phyloP scores from a whole-genome alignment of 345 rosid species.

The Eucalyptus decipiens region DNA sequence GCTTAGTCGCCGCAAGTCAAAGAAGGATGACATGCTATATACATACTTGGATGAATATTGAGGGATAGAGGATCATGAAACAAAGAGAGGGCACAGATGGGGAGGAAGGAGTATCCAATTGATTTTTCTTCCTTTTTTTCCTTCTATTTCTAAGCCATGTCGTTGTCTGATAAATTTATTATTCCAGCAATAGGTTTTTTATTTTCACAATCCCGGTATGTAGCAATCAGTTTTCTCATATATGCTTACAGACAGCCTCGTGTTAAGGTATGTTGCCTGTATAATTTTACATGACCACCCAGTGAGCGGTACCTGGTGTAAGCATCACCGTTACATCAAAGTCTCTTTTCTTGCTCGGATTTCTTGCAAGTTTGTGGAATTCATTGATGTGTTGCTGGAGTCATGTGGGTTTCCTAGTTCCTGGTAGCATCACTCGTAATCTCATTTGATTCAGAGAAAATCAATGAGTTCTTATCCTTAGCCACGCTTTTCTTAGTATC shows the following conservation, averaged over 20 bases:
- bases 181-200: neutral
- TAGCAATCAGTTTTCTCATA: neutral
- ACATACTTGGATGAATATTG: conserved; percentile 83
- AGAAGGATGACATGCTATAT: conserved; percentile 80
- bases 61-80: neutral
- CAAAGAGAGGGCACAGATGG: neutral
- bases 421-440: neutral
- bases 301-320: neutral
- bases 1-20: conserved; percentile 87
- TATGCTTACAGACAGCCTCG: neutral
- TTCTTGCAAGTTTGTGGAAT: neutral
- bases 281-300: neutral
- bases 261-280: neutral
- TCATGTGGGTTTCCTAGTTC: neutral
- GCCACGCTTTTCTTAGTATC: neutral
- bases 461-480: neutral
- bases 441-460: neutral
- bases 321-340: neutral
- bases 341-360: neutral
- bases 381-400: neutral
- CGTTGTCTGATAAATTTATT: neutral
- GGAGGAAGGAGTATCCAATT: neutral
- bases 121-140: neutral
- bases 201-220: neutral
- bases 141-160: neutral